These are phyloP conservation scores for Solanum chaucha DNA, from an alignment of 257 asterid genomes.

Conservation along the genomic window DNA sequence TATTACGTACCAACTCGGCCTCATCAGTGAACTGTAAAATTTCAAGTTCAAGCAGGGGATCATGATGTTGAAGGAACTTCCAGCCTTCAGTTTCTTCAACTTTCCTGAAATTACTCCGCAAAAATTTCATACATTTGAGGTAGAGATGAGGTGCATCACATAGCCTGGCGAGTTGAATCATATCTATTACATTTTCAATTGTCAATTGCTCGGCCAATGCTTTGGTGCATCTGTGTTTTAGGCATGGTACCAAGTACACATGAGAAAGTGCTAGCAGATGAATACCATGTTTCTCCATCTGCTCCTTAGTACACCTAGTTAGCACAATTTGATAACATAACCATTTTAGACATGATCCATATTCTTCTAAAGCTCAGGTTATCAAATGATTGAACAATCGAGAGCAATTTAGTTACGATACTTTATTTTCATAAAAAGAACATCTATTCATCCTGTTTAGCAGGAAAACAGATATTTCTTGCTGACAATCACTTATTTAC, in stretches of 20 bases:
- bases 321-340: conserved; percentile 1
- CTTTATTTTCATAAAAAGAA: background rate
- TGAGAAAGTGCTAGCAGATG: conserved; percentile 77
- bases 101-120: conserved; percentile 36
- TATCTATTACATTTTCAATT: conserved; percentile 54
- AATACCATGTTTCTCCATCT: conserved; percentile 64
- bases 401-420: background rate
- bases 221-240: conserved; percentile 62
- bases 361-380: background rate
- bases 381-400: background rate
- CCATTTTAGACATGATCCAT: background rate
- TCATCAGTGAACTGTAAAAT: conserved; percentile 70
- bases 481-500: no score
- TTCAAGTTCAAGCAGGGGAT: conserved; percentile 80
- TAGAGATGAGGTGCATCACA: conserved; percentile 84
- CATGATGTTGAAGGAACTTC: conserved; percentile 65
- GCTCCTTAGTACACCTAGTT: conserved; percentile 62
- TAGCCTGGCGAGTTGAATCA: conserved; percentile 74
- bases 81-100: conserved; percentile 82
- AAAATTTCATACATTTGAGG: conserved; percentile 57
- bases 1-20: conserved; percentile 45
- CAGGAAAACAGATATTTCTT: background rate
- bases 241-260: conserved; percentile 60
- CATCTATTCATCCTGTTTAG: background rate
- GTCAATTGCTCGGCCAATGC: conserved; percentile 36